Base-by-base conservation (phyloP, 1,284 basidiomycete genomes). In the Leucoagaricus sp. region DNA sequence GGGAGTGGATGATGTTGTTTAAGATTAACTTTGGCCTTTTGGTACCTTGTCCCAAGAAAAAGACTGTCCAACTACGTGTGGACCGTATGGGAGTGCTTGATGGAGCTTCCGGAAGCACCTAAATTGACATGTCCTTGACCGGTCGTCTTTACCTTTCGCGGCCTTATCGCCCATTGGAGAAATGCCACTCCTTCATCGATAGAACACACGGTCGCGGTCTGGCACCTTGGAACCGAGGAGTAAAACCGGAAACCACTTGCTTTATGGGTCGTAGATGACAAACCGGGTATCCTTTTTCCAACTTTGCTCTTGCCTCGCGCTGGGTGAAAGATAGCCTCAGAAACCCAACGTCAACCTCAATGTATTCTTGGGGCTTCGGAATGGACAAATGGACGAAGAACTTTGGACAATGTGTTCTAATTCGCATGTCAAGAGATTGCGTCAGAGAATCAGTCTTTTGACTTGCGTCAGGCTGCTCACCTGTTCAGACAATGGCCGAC, bases 121-220 rank as follows among this genome's bases (percentile, higher is more conserved):
- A 38, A 54, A 29, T 31, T 55, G 53, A 48, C 54, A 42, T 41
- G 49, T 49, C 25, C 48, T 15, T 49, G 47, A 21, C 26, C 15
- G 41, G 26, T 45, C 17, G 31, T 28, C 40, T 56, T 50, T 36
- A 21, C 54, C 54, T 38, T 56, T 55, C 53, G 53, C 34, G 54
- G 48, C 29, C 50, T 47, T 49, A 50, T 56, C 49, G 31, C 38
- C 41, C 49, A 23, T 34, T 28, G 36, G 26, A 42, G 29, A 44
- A 55, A 41, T n/a, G n/a, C n/a, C 21, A 31, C 23, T 55, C 4
- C 28, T 41, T 36, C 48, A 56, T 56, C 54, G 48, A 56, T 56
- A 56, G 54, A 56, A 56, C 54, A 34, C 48, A 15, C n/a, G n/a
- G n/a, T n/a, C n/a, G n/a, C n/a, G n/a, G n/a, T 31, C 54, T 21